phyloP scores from a whole-genome alignment of 257 asterid species.

The Nicotiana knightiana region DNA sequence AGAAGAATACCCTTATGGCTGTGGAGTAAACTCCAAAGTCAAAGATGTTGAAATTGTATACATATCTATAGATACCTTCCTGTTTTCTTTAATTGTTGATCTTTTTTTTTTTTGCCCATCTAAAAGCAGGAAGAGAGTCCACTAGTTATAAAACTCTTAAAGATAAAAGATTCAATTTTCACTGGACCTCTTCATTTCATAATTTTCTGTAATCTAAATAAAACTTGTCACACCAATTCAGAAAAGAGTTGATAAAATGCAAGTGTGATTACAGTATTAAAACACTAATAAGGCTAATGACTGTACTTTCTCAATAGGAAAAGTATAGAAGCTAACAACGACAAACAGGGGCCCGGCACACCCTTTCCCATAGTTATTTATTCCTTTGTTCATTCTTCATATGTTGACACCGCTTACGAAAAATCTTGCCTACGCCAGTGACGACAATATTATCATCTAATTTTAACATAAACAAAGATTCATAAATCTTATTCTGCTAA shows the following conservation, averaged over 20 bases:
- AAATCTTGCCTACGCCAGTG: too few species aligned
- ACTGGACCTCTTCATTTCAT: neutral
- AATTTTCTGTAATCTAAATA: neutral
- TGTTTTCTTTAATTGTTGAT: neutral
- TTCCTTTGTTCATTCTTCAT: too few species aligned
- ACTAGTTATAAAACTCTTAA: neutral
- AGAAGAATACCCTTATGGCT: neutral
- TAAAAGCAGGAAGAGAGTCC: neutral
- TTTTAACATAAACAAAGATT: too few species aligned
- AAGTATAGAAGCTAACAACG: too few species aligned
- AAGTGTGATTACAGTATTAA: neutral
- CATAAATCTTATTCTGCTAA: too few species aligned
- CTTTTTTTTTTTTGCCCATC: neutral
- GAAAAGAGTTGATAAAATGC: neutral
- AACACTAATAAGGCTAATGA: neutral
- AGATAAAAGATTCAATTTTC: neutral
- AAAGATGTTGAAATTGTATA: neutral
- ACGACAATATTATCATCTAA: too few species aligned
- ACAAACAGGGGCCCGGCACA: too few species aligned
- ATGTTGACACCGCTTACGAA: too few species aligned
- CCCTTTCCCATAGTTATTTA: too few species aligned
- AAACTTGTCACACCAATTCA: neutral
- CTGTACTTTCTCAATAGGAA: too few species aligned
- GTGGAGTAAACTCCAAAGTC: neutral
- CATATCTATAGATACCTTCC: too few species aligned